Evolutionary conservation across 805 yeast species (phyloP).

Genomic region (Nakazawaea anatomiae): DNA sequence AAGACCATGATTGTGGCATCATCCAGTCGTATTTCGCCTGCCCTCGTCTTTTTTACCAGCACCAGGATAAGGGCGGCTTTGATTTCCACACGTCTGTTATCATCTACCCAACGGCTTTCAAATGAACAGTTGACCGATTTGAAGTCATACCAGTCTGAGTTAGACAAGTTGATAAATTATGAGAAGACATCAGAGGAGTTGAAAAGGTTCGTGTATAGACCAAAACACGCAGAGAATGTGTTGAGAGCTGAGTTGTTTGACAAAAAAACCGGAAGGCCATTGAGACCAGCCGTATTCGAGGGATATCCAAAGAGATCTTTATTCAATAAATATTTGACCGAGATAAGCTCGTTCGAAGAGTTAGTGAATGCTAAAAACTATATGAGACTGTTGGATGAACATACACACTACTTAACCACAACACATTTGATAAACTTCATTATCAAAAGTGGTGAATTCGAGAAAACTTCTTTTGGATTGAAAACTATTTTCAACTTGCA

Average conservation of each 20-base stretch:
- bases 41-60: too few species aligned
- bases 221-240: constrained; percentile 11
- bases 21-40: too few species aligned
- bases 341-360: constrained; percentile 10
- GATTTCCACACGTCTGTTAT: neutral
- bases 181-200: constrained; percentile 9
- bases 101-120: neutral
- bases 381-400: constrained; percentile 1
- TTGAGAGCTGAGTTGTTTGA: constrained; percentile 13
- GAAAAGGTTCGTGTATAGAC: constrained; percentile 11
- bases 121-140: neutral
- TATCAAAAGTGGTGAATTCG: constrained; percentile 7
- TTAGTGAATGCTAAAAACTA: constrained; percentile 6
- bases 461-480: constrained; percentile 5
- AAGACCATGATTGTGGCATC: too few species aligned
- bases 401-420: neutral
- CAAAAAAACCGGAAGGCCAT: constrained; percentile 11
- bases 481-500: constrained; percentile 4
- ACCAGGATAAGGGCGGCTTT: neutral
- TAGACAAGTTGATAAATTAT: constrained; percentile 5
- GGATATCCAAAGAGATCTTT: constrained; percentile 8
- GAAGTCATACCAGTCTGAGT: neutral
- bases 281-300: constrained; percentile 6
- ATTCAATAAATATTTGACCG: constrained; percentile 6
- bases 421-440: constrained; percentile 6